Conservation (phyloP, 306 rosid species). For the Corylus americana region DNA sequence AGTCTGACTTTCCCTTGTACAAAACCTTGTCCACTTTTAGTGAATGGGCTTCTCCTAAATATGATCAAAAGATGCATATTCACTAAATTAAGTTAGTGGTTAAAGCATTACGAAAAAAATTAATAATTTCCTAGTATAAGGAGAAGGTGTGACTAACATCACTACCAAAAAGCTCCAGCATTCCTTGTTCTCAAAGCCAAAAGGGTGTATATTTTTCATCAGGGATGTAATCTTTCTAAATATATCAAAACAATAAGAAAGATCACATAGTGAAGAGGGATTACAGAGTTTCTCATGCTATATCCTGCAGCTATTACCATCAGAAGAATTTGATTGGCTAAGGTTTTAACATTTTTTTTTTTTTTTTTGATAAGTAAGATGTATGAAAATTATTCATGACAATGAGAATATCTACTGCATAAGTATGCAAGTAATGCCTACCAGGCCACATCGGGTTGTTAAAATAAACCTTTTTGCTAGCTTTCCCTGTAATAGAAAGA, state of each 20-base stretch:
- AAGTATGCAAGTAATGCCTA: conserved; percentile 29
- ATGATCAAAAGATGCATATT: conserved; percentile 11
- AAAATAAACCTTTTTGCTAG: conserved; percentile 54
- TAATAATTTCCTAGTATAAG: neutral
- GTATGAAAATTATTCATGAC: neutral
- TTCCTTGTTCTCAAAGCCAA: neutral
- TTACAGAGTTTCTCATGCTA: too few relatives aligned
- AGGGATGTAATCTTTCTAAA: neutral
- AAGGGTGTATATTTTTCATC: neutral
- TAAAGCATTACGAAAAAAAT: neutral
- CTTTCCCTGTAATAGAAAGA: conserved; percentile 50
- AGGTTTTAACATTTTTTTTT: neutral
- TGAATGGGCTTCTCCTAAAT: conserved; percentile 89
- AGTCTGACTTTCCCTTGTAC: conserved; percentile 74
- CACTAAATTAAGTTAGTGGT: conserved; percentile 5
- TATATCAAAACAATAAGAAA: neutral
- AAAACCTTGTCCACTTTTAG: conserved; percentile 67
- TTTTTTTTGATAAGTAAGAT: neutral
- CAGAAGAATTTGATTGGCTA: too few relatives aligned
- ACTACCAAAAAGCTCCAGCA: neutral
- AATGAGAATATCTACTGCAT: conserved; percentile 2
- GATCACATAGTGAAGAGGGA: neutral
- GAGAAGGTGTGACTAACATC: neutral
- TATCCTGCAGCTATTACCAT: too few relatives aligned
- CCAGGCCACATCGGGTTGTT: conserved; percentile 99